Base-by-base conservation (phyloP, 148 eudicot species). In the Mesembryanthemum crystallinum region DNA sequence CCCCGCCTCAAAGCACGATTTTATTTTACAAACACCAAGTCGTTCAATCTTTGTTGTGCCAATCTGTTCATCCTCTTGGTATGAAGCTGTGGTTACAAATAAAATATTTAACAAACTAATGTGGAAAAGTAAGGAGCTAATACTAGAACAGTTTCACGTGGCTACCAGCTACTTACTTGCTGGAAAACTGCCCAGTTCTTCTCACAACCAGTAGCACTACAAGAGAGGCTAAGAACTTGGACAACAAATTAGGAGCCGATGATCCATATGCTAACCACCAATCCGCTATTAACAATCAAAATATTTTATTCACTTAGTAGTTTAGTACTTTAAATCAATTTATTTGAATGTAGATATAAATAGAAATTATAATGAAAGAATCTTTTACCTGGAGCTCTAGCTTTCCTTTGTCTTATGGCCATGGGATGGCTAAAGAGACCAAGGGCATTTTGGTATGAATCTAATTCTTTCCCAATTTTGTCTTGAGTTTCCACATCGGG, bases 221-320 rank as follows among this genome's bases (percentile, higher is more conserved):
- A 73, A 59, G 66, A 59, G 66, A 73, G 75, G 75, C 75, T 59
- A 59, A 73, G 67, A 29, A 60, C 25, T 12, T 12, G 49, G 14
- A 45, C 14, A 45, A 13, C 49, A 45, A 45, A 45, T 45, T 13
- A 8, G 11, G 11, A 45, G 1, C 11, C 11, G 2, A 8, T 8
- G 2, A 0, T 45, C 75, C 75, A 73, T 23, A 59, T 7, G 35
- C 4, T 33, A 6, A 7, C 75, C 75, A 73, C 67, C 66, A 58
- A 25, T 58, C 52, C 33, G 66, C 66, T 73, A 73, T 73, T 14
- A 35, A 24, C 30, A 57, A 58, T 15, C 29, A 57, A 72, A 8
- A 72, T 33, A 4, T 17, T 20, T 13, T 57, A n/a, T n/a, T 6
- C 13, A 71, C 15, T 11, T 0, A 45, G 32, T 45, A 10, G 14